Evolutionary conservation across 805 yeast genomes (phyloP), one percentile per base, ranked within the genome.

Genomic region (Monosporozyma aquatica): DNA sequence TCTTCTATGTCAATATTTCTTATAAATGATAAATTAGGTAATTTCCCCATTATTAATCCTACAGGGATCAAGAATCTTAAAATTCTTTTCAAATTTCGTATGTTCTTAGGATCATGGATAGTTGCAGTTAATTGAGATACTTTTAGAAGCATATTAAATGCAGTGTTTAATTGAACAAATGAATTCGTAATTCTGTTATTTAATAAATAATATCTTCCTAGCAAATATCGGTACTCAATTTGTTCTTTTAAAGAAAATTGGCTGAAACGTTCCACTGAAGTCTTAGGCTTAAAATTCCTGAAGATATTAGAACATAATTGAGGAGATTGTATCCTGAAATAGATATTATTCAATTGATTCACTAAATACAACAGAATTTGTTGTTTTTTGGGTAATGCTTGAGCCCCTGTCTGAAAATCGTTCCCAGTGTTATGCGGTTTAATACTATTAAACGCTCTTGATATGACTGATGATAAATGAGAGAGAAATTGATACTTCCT

Each of bases 381-480:
- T 47, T 72, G 76, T 50, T 77, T 76, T 4, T 33, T 43, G 6
- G 49, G 15, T 22, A 40, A 37, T 9, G 20, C n/a, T 26, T 44
- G 52, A n/a, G 18, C 13, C 28, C 42, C 29, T 35, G 35, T 8
- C n/a, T 21, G n/a, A 10, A 9, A 18, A n/a, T 25, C 42, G 13
- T 42, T 35, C 28, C 20, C 29, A 24, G 13, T 25, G n/a, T 48
- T 47, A 9, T 44, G 37, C 6, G 78, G 72, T 30, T 85, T 67
- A 29, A 76, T 74, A 40, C 78, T 69, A 52, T 81, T 80, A 64
- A 80, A 80, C 23, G 78, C 59, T 50, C 72, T 74, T 39, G 82
- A 64, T 14, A 80, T 62, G 2, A 76, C 59, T 4, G 78, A 66
- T 0, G 86, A 77, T 20, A 74, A 53, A 55, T 69, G 72, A 5